phyloP scores from a whole-genome alignment of 495 filamentous ascomycete species.

The Aspergillus cavernicola region DNA sequence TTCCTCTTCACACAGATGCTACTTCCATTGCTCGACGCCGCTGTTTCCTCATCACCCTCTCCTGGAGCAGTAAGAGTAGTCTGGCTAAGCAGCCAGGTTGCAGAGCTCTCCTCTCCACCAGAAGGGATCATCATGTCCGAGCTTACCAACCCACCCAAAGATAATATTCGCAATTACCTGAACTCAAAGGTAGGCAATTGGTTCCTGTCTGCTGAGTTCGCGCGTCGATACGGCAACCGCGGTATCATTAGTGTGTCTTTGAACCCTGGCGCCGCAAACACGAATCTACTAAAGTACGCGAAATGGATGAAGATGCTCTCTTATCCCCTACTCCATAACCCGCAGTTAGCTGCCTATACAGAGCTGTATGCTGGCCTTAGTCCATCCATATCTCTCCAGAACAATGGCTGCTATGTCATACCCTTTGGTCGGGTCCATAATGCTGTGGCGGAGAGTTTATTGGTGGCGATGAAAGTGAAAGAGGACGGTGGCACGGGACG shows the following conservation, averaged over 20 bases:
- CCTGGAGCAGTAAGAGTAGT: constrained; percentile 4
- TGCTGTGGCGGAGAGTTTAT: not conserved
- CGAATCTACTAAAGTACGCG: not conserved
- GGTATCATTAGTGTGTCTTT: constrained; percentile 8
- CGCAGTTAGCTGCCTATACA: not conserved
- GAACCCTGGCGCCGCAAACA: constrained; percentile 10
- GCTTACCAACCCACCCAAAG: not conserved
- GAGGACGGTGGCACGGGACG: constrained; percentile 5
- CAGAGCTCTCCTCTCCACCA: not conserved
- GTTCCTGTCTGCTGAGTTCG: constrained; percentile 2
- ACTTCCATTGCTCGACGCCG: constrained; percentile 26
- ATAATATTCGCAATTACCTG: constrained; percentile 6
- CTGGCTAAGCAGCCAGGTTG: constrained; percentile 8
- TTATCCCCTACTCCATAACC: not conserved
- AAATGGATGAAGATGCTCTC: not conserved
- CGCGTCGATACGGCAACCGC: not conserved
- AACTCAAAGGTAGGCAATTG: constrained; percentile 8
- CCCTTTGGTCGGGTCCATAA: constrained; percentile 11
- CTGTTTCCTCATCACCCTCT: not conserved
- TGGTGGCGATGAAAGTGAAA: constrained; percentile 7
- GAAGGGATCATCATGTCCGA: constrained; percentile 1
- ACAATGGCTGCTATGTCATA: constrained; percentile 3
- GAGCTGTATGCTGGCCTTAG: constrained; percentile 2
- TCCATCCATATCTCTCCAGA: not conserved
- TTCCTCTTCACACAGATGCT: constrained; percentile 54